phyloP scores from a whole-genome alignment of 768 basidiomycete genomes.

The Cyathus striatus region DNA sequence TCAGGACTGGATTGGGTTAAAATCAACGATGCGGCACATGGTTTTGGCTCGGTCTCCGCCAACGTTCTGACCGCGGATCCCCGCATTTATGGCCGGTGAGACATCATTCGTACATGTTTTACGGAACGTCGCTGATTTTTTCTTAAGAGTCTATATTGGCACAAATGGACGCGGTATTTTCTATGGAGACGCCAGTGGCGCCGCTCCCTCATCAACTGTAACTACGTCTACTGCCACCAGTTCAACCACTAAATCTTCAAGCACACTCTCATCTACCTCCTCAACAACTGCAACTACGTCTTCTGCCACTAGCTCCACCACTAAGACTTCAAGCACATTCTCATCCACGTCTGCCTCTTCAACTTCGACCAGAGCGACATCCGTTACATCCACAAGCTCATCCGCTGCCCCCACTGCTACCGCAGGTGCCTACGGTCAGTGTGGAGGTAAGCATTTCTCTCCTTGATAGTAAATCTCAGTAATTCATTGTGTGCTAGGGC shows the following conservation, averaged over 20 bases:
- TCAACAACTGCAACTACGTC: too few species aligned
- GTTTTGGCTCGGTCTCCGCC: slow-evolving; percentile 46
- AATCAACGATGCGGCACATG: slow-evolving; percentile 53
- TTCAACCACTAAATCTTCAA: slow-evolving; percentile 15
- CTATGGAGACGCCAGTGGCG: slow-evolving; percentile 37
- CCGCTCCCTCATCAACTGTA: slow-evolving; percentile 20
- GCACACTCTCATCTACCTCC: too few species aligned
- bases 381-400: too few species aligned
- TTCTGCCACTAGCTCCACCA: too few species aligned
- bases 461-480: neutral
- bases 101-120: neutral
- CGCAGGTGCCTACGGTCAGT: slow-evolving; percentile 33
- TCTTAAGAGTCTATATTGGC: slow-evolving; percentile 50
- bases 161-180: slow-evolving; percentile 59
- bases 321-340: slow-evolving; percentile 12
- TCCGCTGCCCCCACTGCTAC: too few species aligned
- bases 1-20: slow-evolving; percentile 50
- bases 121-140: neutral
- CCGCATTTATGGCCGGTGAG: slow-evolving; percentile 49
- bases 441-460: slow-evolving; percentile 27
- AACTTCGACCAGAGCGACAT: slow-evolving; percentile 15
- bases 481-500: too few species aligned
- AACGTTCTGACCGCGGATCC: slow-evolving; percentile 49
- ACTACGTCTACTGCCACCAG: neutral
- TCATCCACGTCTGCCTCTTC: slow-evolving; percentile 13